phyloP scores from a whole-genome alignment of 768 basidiomycete species.

The Tulasnella sp. region DNA sequence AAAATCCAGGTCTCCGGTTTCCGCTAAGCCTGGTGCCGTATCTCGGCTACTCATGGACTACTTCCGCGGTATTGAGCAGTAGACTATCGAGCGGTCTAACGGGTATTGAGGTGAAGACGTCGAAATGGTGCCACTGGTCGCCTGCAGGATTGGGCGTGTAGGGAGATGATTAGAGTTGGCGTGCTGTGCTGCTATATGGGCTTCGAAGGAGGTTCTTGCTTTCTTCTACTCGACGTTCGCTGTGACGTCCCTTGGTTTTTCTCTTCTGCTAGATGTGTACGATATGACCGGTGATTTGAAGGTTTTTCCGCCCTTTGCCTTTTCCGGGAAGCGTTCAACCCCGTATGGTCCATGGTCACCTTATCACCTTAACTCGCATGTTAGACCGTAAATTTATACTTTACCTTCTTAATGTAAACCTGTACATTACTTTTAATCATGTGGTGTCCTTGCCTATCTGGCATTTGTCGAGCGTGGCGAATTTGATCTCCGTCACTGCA shows the following conservation, averaged over 20 bases:
- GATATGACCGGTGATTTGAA: constrained; percentile 6
- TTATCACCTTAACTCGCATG: constrained; percentile 1
- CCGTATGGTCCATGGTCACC: background rate
- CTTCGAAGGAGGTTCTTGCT: background rate
- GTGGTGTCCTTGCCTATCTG: background rate
- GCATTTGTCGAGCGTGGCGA: background rate
- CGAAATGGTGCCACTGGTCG: background rate
- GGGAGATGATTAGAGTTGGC: background rate
- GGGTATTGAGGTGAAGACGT: background rate
- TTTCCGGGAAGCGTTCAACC: background rate
- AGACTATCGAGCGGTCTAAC: background rate
- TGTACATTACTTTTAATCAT: background rate
- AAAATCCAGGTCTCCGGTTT: background rate
- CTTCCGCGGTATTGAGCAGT: background rate
- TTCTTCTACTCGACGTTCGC: background rate
- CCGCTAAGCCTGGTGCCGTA: constrained; percentile 6
- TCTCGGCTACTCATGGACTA: constrained; percentile 1
- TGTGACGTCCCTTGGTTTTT: background rate
- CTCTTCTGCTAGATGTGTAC: background rate
- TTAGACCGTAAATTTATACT: constrained; percentile 8
- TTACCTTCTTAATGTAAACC: constrained; percentile 6
- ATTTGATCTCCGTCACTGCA: background rate
- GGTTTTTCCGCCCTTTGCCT: background rate
- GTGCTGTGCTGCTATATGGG: background rate
- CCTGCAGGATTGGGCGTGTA: constrained; percentile 3